Evolutionary conservation across 1,284 basidiomycete species (phyloP), one percentile per base, ranked within the genome.

Genomic region (Moesziomyces parantarcticus): DNA sequence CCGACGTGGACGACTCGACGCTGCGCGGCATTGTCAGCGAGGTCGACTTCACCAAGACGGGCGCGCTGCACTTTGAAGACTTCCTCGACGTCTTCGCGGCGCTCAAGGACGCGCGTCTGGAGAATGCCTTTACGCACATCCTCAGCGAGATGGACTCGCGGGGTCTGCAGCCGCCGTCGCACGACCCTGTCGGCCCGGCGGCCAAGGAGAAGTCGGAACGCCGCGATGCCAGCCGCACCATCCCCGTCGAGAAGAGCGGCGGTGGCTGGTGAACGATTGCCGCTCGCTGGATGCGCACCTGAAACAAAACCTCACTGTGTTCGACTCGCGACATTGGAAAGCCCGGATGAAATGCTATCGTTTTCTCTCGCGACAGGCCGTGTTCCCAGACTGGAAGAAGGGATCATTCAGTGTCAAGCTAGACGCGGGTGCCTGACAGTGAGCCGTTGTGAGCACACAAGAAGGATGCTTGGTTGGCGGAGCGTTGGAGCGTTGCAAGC

Each of bases 21-120:
- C 66, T 81, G 57, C 58, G 58, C 10, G 77, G 76, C 41, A 78
- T 79, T 20, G 61, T 81, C 22, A 71, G 43, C 50, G 79, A 81
- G 62, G 79, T 81, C 23, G 79, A 81, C 44, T 73, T 76, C 25
- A 61, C 69, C 51, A 77, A 79, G 66, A 67, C 68, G 22, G 76
- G 74, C 11, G 66, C 72, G 10, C 62, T 80, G 26, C 77, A 79
- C 55, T 80, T 80, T 65, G 78, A 80, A 45, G 69, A 78, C 53
- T 80, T 80, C 47, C 49, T 80, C 36, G 78, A 80, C 48, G 76
- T 80, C 23, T 75, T 77, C 45, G 75, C 77, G 7, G 77, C 75
- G 26, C 63, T 79, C 50, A 80, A 80, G 65, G 78, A 80, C 57
- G 75, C 73, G 5, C 29, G 65, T 5, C 44, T 80, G 51, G 70